Evolutionary conservation across 129 eudicot species (phyloP).

Genomic region (Rutidosis leptorrhynchoides): DNA sequence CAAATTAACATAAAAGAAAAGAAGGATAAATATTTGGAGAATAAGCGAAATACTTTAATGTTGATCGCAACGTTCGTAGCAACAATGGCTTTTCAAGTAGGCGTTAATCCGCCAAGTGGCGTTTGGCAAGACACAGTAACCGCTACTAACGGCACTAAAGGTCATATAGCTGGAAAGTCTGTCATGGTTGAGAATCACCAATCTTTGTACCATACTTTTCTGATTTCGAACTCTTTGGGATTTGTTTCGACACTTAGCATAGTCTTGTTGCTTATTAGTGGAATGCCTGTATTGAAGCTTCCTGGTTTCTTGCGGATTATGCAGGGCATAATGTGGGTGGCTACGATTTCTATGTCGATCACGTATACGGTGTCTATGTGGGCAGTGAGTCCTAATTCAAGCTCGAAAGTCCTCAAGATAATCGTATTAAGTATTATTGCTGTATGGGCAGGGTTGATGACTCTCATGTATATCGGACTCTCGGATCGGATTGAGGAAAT

Average conservation of each 20-base stretch:
- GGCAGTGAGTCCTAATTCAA: conserved; percentile 27
- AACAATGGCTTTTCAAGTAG: conserved; percentile 60
- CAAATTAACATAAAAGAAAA: not conserved
- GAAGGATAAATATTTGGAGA: conserved; percentile 36
- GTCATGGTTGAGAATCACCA: conserved; percentile 29
- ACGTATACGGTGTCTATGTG: conserved; percentile 29
- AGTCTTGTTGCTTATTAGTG: conserved; percentile 48
- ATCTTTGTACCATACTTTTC: conserved; percentile 15
- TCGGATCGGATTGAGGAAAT: conserved; percentile 4
- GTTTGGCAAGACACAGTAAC: conserved; percentile 61
- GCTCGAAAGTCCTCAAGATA: not conserved
- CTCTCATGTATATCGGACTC: conserved; percentile 17
- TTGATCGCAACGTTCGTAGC: conserved; percentile 55
- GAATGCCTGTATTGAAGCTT: conserved; percentile 31
- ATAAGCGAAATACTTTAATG: conserved; percentile 40
- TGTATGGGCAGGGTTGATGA: conserved; percentile 36
- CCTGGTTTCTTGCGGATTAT: conserved; percentile 37
- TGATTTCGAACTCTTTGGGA: conserved; percentile 34
- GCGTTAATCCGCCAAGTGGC: conserved; percentile 48
- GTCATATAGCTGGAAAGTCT: conserved; percentile 41
- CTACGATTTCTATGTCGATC: conserved; percentile 30
- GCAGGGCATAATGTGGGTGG: conserved; percentile 48
- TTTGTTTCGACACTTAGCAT: conserved; percentile 49
- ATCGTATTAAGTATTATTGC: not conserved
- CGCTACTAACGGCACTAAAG: too few relatives aligned